Evolutionary conservation across 1,284 basidiomycete genomes (phyloP), one percentile per base, ranked within the genome.

Genomic region (Malassezia globosa): DNA sequence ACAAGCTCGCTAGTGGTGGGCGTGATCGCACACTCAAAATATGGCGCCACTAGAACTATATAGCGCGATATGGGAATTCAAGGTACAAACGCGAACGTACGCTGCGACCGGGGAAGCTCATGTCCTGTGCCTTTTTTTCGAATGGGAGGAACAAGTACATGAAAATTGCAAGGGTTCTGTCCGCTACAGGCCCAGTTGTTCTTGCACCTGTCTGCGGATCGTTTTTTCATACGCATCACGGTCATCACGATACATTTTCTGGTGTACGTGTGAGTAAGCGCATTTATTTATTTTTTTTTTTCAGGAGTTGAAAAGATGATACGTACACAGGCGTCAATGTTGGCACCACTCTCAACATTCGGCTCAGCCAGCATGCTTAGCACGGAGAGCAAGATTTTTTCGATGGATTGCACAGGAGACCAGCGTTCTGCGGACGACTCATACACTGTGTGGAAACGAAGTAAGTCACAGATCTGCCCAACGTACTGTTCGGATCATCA

Each of bases 351-450:
- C 75, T 99, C 94, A 46, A 96, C 79, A 74, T 99, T 99, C n/a
- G 94, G 94, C 76, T 97, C 92, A 58, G 94, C 90, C n/a, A 99
- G 80, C 92, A 99, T 96, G 47, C 87, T 92, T 59, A 97, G 82
- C 18, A 97, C 92, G 60, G 86, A 89, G 5, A 97, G 57, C 24
- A 75, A 56, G 54, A 97, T 94, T 72, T 94, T 95, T 75, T 97
- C 87, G 36, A 97, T 87, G 66, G 84, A 86, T 74, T 94, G 88
- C 0, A 97, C 90, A 14, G 94, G 94, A 52, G 86, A 90, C 94
- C 94, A 99, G 35, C 94, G 81, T 72, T 99, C 94, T 22, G 85
- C 88, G 0, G 92, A 89, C 55, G 84, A 82, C 72, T 99, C 94
- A 70, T 80, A 80, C 68, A 71, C 59, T 63, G 44, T 34, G 26